phyloP scores from a whole-genome alignment of 495 filamentous ascomycete genomes.

The Penicillium canescens region DNA sequence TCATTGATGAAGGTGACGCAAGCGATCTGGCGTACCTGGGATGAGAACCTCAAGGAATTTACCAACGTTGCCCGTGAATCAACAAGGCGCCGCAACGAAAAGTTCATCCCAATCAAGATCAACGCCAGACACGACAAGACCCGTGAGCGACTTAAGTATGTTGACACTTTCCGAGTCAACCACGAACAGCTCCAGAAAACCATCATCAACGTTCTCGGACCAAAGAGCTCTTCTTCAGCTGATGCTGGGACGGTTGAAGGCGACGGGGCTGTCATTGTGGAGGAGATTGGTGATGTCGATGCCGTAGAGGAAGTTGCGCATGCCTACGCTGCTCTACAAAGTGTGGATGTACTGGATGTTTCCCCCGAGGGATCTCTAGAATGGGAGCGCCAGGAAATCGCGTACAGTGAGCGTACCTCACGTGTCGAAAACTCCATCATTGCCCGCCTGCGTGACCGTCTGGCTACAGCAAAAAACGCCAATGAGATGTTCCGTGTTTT shows the following conservation, averaged over 20 bases:
- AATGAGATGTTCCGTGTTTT: slow-evolving; percentile 99
- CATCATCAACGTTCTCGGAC: slow-evolving; percentile 89
- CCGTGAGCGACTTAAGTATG: slow-evolving; percentile 87
- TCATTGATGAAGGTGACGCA: slow-evolving; percentile 79
- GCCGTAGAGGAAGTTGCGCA: slow-evolving; percentile 95
- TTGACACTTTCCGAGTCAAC: slow-evolving; percentile 89
- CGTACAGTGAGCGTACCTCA: slow-evolving; percentile 94
- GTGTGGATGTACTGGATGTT: slow-evolving; percentile 94
- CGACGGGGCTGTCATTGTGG: slow-evolving; percentile 70
- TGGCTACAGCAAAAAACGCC: slow-evolving; percentile 92
- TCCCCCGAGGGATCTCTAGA: slow-evolving; percentile 81
- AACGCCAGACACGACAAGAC: slow-evolving; percentile 77
- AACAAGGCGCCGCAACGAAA: slow-evolving; percentile 85
- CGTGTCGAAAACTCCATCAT: slow-evolving; percentile 99
- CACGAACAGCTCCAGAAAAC: slow-evolving; percentile 97
- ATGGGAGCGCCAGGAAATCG: slow-evolving; percentile 90
- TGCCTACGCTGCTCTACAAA: slow-evolving; percentile 88
- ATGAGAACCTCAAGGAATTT: slow-evolving; percentile 94
- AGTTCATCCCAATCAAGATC: slow-evolving; percentile 98
- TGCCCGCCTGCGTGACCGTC: slow-evolving; percentile 84
- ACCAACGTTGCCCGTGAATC: slow-evolving; percentile 95
- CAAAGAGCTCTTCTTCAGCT: slow-evolving; percentile 51
- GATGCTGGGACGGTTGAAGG: slow-evolving; percentile 46
- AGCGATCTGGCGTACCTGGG: slow-evolving; percentile 87
- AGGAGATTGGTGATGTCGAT: slow-evolving; percentile 96